Evolutionary conservation across 345 rosid species (phyloP).

Genomic region (Eucalyptus sp.): DNA sequence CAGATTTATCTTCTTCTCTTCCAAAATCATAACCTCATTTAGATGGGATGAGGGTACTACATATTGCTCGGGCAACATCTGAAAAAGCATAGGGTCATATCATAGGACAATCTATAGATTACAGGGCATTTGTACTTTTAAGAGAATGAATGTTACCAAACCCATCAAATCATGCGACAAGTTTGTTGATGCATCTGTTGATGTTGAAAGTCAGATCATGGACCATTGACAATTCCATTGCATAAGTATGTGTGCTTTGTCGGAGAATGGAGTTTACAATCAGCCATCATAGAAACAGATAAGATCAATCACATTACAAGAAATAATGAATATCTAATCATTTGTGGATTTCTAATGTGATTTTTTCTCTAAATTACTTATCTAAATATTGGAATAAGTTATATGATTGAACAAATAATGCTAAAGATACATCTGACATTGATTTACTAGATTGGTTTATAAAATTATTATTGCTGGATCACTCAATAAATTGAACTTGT

Average conservation of each 20-base stretch:
- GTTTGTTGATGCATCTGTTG: background rate
- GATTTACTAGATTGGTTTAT: background rate
- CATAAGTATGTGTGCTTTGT: background rate
- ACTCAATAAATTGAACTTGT: background rate
- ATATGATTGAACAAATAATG: background rate
- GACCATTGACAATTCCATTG: background rate
- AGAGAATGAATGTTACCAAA: background rate
- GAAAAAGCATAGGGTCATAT: background rate
- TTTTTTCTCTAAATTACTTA: background rate
- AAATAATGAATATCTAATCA: background rate
- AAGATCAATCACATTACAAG: background rate
- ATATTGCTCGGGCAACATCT: background rate
- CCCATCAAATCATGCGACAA: background rate
- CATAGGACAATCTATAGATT: no score
- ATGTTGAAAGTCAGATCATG: background rate
- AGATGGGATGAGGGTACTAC: background rate
- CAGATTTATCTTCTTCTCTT: background rate
- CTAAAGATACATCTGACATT: background rate
- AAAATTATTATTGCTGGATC: background rate
- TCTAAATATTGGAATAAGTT: background rate
- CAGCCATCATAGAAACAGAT: background rate
- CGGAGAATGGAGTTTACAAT: background rate
- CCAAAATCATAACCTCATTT: background rate
- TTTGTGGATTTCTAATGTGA: background rate
- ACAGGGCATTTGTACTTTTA: background rate